Base-by-base conservation (phyloP, 257 asterid genomes). In the Jaltomata sinuosa region DNA sequence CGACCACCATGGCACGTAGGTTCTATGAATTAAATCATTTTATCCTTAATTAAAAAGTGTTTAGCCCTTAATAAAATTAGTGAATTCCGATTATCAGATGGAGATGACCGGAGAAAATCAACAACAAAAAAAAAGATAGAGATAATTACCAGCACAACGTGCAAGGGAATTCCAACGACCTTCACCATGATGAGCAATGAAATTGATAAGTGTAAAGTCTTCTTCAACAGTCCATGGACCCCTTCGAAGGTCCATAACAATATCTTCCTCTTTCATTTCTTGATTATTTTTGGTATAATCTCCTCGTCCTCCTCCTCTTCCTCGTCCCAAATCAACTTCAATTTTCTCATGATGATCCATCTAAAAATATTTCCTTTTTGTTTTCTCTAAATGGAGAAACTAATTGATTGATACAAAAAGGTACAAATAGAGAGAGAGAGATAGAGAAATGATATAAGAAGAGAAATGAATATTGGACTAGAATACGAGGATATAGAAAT, bases 121-220 rank as follows among this genome's bases (percentile, higher is more conserved):
- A 36, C 2, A 11, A 69, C 18, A 14, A 69, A 72, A 4, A 27
- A 45, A 45, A 14, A 42, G 8, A 25, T 21, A 18, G 6, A 29
- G 2, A 5, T 16, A 81, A 38, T 71, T 89, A 94, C 98, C 98
- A 27, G 98, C 95, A 40, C 86, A 92, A 8, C 92, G 93, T 27
- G 98, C 94, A 0, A 93, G 97, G 36, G 98, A 91, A 65, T 94
- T 94, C 98, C 98, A 94, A 7, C 98, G 97, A 74, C 98, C 98
- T 88, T 94, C 97, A 19, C 98, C 98, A 27, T 94, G 94, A 57
- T 88, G 97, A 53, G 97, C 94, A 85, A 94, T 89, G 85, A 91
- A 92, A 80, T 94, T 92, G 88, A 92, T 90, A 34, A 94, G 93
- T 27, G 62, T 77, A 27, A 77, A 77, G 3, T 77, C 82, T 77